phyloP scores from a whole-genome alignment of 75 land plant species.

The Pseudotsuga menziesii region DNA sequence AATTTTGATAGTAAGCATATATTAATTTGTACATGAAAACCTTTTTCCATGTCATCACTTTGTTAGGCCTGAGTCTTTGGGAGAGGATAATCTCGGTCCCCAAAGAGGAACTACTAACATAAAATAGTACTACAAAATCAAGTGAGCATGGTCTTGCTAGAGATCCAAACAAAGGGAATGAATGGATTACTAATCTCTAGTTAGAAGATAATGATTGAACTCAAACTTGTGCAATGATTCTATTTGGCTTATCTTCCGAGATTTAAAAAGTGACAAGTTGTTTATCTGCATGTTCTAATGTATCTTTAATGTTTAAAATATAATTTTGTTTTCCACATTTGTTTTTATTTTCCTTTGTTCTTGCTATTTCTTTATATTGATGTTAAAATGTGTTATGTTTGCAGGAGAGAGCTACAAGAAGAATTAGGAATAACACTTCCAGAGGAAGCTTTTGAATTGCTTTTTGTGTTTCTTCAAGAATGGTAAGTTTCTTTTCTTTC shows the following conservation, averaged over 20 bases:
- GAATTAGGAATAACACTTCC: constrained; percentile 86
- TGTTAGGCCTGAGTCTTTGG: neutral
- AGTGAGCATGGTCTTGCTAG: neutral
- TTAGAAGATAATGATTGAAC: neutral
- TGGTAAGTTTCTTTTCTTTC: constrained; percentile 40
- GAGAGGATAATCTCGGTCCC: neutral
- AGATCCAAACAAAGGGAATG: neutral
- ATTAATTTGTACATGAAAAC: neutral
- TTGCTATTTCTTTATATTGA: neutral
- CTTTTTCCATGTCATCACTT: neutral
- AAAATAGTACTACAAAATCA: neutral
- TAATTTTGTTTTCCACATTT: neutral
- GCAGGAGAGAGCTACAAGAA: constrained; percentile 91
- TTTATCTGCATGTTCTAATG: neutral
- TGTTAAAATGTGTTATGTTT: neutral
- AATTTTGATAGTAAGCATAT: neutral
- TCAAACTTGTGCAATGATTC: neutral
- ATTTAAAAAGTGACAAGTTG: neutral
- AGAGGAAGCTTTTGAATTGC: constrained; percentile 82
- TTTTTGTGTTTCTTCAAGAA: constrained; percentile 74
- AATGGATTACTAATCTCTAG: neutral
- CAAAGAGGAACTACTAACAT: neutral
- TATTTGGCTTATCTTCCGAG: neutral
- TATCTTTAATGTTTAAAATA: neutral
- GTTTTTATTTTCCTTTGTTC: neutral